phyloP scores from a whole-genome alignment of 306 rosid species.

The Hylodesmum podocarpum region DNA sequence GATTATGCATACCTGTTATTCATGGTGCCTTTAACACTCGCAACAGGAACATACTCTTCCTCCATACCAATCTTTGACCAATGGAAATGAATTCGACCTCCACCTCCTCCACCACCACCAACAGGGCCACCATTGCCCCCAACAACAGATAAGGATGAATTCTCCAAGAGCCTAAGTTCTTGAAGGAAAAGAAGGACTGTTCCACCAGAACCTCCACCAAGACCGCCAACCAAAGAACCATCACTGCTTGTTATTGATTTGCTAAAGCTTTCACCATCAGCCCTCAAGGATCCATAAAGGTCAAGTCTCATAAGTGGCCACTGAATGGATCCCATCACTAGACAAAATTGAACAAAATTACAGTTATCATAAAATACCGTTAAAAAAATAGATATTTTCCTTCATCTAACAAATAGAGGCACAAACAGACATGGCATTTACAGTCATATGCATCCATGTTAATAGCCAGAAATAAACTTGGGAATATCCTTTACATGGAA shows the following conservation, averaged over 20 bases:
- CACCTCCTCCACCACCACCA: conserved; percentile 99
- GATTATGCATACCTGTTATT: conserved; percentile 60
- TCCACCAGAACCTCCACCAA: conserved; percentile 98
- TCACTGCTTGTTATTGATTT: conserved; percentile 48
- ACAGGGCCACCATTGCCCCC: conserved; percentile 90
- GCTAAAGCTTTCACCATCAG: conserved; percentile 88
- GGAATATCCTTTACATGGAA: conserved; percentile 16
- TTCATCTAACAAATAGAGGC: conserved; percentile 10
- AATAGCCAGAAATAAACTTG: conserved; percentile 10
- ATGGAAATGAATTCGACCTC: conserved; percentile 98
- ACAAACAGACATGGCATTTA: conserved; percentile 14
- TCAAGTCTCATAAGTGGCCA: conserved; percentile 89
- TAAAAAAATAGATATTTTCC: conserved; percentile 21
- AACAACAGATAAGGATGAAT: conserved; percentile 73
- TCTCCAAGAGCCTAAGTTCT: conserved; percentile 67
- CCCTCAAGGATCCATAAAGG: conserved; percentile 76
- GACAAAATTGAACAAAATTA: conserved; percentile 38
- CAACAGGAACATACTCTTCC: conserved; percentile 86
- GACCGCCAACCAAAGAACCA: conserved; percentile 78
- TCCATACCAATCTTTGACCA: conserved; percentile 82
- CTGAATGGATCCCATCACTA: conserved; percentile 93
- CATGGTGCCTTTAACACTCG: conserved; percentile 73
- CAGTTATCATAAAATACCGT: conserved; percentile 8
- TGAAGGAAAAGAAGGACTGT: conserved; percentile 97
- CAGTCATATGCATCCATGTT: conserved; percentile 23